A percentile compares a stretch with the other conserved stretches of the same genome.
Evolutionary conservation across 2,329 filamentous ascomycete genomes (phyloP).

Genomic region (Aspergillus felis): DNA sequence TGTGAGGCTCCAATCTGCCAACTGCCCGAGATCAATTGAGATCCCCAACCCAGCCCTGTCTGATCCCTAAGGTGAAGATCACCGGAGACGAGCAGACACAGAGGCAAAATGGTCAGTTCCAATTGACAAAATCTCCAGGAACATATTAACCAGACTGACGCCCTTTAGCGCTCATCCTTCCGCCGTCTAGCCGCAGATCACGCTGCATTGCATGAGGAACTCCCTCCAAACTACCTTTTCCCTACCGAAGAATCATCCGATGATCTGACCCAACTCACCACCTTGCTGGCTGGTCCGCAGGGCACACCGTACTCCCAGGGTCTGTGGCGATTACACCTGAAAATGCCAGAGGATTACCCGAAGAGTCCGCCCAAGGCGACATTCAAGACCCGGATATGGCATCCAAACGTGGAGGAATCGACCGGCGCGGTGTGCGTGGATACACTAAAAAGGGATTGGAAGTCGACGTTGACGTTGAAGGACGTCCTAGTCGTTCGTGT

Average conservation of each 20-base stretch:
- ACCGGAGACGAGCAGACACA: not conserved
- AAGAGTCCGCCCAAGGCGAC: constrained; percentile 51
- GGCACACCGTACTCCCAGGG: constrained; percentile 59
- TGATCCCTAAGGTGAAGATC: not conserved
- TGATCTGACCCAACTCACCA: constrained; percentile 55
- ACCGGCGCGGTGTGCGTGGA: constrained; percentile 62
- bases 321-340: constrained; percentile 57
- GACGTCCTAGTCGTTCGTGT: constrained; percentile 52
- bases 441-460: constrained; percentile 63
- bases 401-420: constrained; percentile 62
- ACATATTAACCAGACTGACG: not conserved
- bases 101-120: constrained; percentile 6
- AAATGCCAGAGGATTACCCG: constrained; percentile 56
- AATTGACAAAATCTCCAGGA: not conserved
- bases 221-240: constrained; percentile 62
- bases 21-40: not conserved
- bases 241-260: constrained; percentile 43
- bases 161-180: constrained; percentile 35
- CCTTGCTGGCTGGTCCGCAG: constrained; percentile 57
- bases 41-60: not conserved
- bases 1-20: not conserved
- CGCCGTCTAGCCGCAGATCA: constrained; percentile 60
- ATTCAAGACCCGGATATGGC: constrained; percentile 60
- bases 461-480: constrained; percentile 52
- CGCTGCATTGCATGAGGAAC: constrained; percentile 51